Base-by-base conservation (phyloP, 2,329 filamentous ascomycete species). In the Ceratocystis ficicola region DNA sequence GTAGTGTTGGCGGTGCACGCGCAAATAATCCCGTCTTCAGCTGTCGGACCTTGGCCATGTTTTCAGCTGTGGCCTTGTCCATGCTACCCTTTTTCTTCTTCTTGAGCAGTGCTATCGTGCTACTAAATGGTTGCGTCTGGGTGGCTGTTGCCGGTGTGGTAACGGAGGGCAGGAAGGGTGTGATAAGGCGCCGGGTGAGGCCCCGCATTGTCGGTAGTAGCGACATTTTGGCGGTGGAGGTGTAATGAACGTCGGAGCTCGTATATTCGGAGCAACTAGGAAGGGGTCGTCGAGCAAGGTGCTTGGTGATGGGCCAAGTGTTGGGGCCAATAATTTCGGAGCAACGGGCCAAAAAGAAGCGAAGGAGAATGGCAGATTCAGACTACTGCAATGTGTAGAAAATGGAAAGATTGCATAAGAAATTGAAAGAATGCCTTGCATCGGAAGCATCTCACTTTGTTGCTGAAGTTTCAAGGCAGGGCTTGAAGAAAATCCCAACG, bases 1-100 rank as follows among this genome's bases (percentile, higher is more conserved):
- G 88, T 70, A 99, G 83, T 0, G 94, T 92, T 0, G 83, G 77
- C 4, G 81, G 82, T 0, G 79, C 77, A n/a, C 73, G 74, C 36
- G 79, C 78, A 70, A 80, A 79, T 74, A 80, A 79, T 69, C 80
- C 78, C 63, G 75, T 72, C 67, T 76, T 77, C 67, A 81, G 75
- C 67, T 76, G 78, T 62, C 73, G 69, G 71, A 81, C 68, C 69
- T 74, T 75, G 50, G 69, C 64, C 20, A 68, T 69, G 50, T 69
- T 65, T 66, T 74, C 72, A 70, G 67, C 62, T 57, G 70, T 60
- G 1, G 69, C 69, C 25, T 71, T 69, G 60, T 72, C 72, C 50
- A 71, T 68, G 20, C 72, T 65, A 15, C 74, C 73, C 36, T 68
- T 65, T 22, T 67, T 68, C 32, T 68, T 68, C n/a, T 68, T 69